Evolutionary conservation across 331 rosid species (phyloP), one percentile per base, ranked within the genome.

Genomic region (Quercus tomentella): DNA sequence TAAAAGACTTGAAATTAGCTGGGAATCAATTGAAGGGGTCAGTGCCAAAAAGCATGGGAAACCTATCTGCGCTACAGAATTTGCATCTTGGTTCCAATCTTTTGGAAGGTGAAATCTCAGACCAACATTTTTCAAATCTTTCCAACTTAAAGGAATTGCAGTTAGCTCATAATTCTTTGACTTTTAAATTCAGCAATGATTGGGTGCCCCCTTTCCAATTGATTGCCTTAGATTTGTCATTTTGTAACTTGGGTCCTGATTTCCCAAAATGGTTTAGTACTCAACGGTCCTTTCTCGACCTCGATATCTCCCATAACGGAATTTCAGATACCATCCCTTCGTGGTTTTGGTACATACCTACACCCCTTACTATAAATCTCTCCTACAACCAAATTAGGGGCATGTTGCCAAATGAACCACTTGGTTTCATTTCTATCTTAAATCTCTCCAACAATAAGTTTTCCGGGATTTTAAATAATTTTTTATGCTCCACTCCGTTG

Each of bases 291-390:
- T 2, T 57, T 10, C 7, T 1, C 0, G 0, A 0, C 0, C 76
- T 84, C 0, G 79, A 84, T 26, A 51, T 84, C 2, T 84, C 82
- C 1, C 4, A 9, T 49, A 8, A 57, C 6, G 77, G 22, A 68
- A 80, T 84, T 60, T 73, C 82, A 17, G 31, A 60, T 9, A 1
- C 25, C 5, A 9, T 84, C 1, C 80, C 88, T 2, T 0, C 18
- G 8, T 82, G 84, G 88, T 75, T 89, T 68, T 76, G 86, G 90
- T n/a, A n/a, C n/a, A n/a, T n/a, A n/a, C n/a, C n/a, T n/a, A n/a
- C n/a, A n/a, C n/a, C n/a, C n/a, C n/a, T n/a, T n/a, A n/a, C n/a
- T n/a, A n/a, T 84, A 41, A 77, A 84, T 31, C 58, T 80, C 20
- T 83, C 87, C 1, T 71, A 10, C 56, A 88, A 83, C 26, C 35